phyloP scores from a whole-genome alignment of 169 alveolate species.

The Besnoitia besnoiti region DNA sequence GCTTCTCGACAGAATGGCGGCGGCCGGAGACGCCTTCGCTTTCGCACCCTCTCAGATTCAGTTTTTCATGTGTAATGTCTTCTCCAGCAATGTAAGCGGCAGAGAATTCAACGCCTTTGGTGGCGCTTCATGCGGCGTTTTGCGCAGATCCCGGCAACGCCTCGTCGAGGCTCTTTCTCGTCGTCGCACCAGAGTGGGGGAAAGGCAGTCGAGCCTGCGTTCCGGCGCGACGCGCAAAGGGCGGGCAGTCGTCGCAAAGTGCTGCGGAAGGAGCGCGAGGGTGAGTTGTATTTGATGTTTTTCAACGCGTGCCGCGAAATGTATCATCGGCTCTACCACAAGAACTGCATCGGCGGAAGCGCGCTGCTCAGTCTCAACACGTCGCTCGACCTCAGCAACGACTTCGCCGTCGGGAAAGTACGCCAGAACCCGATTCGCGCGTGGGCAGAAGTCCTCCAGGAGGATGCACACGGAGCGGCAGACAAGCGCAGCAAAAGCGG shows the following conservation, averaged over 20 bases:
- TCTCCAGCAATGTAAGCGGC: no score
- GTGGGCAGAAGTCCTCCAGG: slow-evolving; percentile 63
- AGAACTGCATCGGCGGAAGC: slow-evolving; percentile 81
- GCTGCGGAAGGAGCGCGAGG: slow-evolving; percentile 77
- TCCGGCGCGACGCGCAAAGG: not conserved
- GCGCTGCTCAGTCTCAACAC: slow-evolving; percentile 79
- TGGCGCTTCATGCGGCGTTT: no score
- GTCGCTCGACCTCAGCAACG: slow-evolving; percentile 78
- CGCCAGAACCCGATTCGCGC: slow-evolving; percentile 81
- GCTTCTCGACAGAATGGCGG: no score
- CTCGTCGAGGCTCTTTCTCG: not conserved
- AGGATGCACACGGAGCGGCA: not conserved
- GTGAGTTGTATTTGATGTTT: slow-evolving; percentile 84
- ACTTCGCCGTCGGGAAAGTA: slow-evolving; percentile 82
- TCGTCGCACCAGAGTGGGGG: not conserved
- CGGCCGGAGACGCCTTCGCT: no score
- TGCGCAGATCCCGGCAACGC: slow-evolving; percentile 26
- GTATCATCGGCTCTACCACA: slow-evolving; percentile 78
- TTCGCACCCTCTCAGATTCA: no score
- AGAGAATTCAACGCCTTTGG: no score
- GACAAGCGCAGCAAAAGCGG: not conserved
- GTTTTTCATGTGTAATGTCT: no score
- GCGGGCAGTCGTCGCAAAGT: slow-evolving; percentile 40
- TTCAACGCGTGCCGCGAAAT: slow-evolving; percentile 84
- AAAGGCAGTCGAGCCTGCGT: not conserved